Evolutionary conservation across 2,329 filamentous ascomycete species (phyloP), one percentile per base, ranked within the genome.

Genomic region (Pyricularia sp.): DNA sequence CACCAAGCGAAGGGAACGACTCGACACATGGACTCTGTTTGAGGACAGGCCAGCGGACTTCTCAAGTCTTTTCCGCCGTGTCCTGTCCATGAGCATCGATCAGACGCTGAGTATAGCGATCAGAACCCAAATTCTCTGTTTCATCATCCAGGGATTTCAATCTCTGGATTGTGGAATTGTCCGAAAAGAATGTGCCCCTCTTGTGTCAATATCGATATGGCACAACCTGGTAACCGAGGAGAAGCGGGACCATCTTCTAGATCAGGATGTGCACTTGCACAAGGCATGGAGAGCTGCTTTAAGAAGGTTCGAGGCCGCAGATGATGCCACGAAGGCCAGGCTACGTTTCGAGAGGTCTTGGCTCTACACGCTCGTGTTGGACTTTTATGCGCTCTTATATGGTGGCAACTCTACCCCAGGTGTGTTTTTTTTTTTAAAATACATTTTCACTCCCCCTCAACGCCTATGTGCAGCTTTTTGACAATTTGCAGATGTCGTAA

Each of bases 191-290:
- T 98, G 95, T 79, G 95, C 94, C 7, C 93, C 96, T 1, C 82
- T 99, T 67, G 94, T 99, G 25, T 95, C 93, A 14, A 97, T 99
- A 74, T 90, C 92, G 0, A 93, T 95, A 74, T 99, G 95, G 95
- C 92, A 98, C 75, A 96, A 97, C 76, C 81, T 99, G 55, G 91
- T 92, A 33, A 91, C 86, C 69, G 93, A 96, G 42, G 84, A 86
- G 70, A 86, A 89, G 71, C 87, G 93, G 72, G 92, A 97, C 68
- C 82, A 82, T 42, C 87, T 89, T 69, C 84, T 99, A 33, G 88
- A 92, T 63, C 89, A 92, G 73, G 86, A 87, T 65, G 80, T 87
- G n/a, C 89, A 92, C 72, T 79, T 97, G 74, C 90, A 88, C 76
- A 98, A 97, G 78, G 90, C 93, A 66, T 99, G 95, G 95, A 90